Base-by-base conservation (phyloP, 805 yeast genomes). In the Cyberlindnera amylophila region DNA sequence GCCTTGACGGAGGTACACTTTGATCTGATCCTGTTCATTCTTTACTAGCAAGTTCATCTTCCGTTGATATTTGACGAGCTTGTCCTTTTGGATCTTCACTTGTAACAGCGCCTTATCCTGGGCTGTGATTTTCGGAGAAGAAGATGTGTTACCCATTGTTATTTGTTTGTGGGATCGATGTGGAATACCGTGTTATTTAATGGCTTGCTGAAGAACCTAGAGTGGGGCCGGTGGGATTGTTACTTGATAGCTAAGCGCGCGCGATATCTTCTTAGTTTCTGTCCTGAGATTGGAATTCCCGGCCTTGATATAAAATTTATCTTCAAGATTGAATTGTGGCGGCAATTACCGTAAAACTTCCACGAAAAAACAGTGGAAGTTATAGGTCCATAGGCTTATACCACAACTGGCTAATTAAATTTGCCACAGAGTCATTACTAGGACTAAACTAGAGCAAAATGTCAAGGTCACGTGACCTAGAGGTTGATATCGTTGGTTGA, bases 51-150 rank as follows among this genome's bases (percentile, higher is more conserved):
- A 61, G 23, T 69, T 67, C 29, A 90, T 74, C 46, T 78, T 76
- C 35, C 58, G 61, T 11, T 70, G 64, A 50, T 89, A 86, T 61
- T 83, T 86, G 51, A 77, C 77, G 17, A 93, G 71, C 49, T 82
- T 82, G 63, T 93, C 99, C 46, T 96, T 71, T 53, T 95, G 97
- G 30, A 85, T 68, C 60, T 93, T 93, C 52, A 93, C 71, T 57
- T 90, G 93, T 50, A 88, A 71, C 10, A 93, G 76, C 0, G 97
- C 96, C 56, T 71, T 77, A 58, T 93, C 99, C 53, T 89, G 90
- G 29, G 81, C 72, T 6, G 96, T 87, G 15, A 91, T 79, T 57
- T 77, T 81, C 18, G 57, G 52, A 0, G 58, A 32, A 0, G 58
- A 48, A 3, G 57, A 4, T 3, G 53, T 18, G 36, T 57, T 55